phyloP scores from a whole-genome alignment of 257 asterid genomes.

The Rhazya stricta region DNA sequence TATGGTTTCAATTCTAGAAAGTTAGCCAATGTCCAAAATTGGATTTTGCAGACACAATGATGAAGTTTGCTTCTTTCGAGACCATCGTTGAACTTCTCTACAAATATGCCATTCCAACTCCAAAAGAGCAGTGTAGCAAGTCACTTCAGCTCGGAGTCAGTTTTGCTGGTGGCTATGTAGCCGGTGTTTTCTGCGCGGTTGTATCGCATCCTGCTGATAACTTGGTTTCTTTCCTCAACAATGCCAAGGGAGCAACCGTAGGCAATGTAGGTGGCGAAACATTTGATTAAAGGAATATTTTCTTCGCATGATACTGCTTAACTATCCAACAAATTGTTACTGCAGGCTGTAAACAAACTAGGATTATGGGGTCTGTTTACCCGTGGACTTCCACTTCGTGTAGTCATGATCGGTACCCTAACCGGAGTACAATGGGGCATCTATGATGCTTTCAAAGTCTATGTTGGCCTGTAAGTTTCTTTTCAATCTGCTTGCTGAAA shows the following conservation, averaged over 20 bases:
- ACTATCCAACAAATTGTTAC: neutral
- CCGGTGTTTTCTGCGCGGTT: constrained; percentile 68
- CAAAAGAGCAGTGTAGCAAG: constrained; percentile 70
- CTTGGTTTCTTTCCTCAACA: constrained; percentile 82
- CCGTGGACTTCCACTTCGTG: constrained; percentile 61
- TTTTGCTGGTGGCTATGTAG: constrained; percentile 65
- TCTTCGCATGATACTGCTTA: neutral
- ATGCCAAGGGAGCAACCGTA: constrained; percentile 73
- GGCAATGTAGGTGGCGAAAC: constrained; percentile 45
- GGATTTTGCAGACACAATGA: constrained; percentile 67
- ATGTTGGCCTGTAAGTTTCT: constrained; percentile 56
- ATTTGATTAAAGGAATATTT: neutral
- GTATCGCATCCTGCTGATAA: constrained; percentile 88
- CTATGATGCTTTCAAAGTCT: constrained; percentile 70
- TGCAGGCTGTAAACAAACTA: constrained; percentile 36
- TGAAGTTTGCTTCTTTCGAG: constrained; percentile 86
- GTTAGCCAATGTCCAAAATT: neutral
- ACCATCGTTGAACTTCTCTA: constrained; percentile 65
- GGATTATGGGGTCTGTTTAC: constrained; percentile 34
- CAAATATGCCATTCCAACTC: constrained; percentile 61
- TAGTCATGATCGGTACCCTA: constrained; percentile 49
- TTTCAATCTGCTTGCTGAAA: neutral
- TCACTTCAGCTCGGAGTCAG: constrained; percentile 72
- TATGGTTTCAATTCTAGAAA: neutral
- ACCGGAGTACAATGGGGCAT: constrained; percentile 85